phyloP scores from a whole-genome alignment of 805 yeast species.

The Lachancea meyersii region DNA sequence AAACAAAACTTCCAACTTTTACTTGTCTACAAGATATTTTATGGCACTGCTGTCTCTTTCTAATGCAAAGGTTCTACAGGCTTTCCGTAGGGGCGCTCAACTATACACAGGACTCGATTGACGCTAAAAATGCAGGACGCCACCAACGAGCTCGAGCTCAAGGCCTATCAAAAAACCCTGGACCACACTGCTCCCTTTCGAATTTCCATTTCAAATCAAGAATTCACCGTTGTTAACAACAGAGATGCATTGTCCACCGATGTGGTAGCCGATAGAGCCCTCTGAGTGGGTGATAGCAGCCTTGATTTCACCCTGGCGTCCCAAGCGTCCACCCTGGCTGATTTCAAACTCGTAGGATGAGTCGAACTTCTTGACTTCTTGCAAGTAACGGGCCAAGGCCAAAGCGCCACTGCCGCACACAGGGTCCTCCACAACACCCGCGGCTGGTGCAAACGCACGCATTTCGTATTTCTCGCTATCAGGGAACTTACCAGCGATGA shows the following conservation, averaged over 20 bases:
- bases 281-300: conserved; percentile 21
- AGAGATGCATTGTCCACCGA: conserved; percentile 40
- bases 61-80: no score
- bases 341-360: conserved; percentile 21
- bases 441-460: conserved; percentile 40
- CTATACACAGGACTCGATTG: no score
- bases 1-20: no score
- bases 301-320: conserved; percentile 35
- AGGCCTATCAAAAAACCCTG: no score
- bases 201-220: background rate
- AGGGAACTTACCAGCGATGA: conserved; percentile 35
- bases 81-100: no score
- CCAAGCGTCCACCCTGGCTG: conserved; percentile 37
- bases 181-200: no score
- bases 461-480: conserved; percentile 34
- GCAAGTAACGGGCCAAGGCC: conserved; percentile 29
- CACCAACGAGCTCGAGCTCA: no score
- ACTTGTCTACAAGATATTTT: no score
- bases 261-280: conserved; percentile 20
- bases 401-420: conserved; percentile 50
- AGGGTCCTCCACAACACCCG: conserved; percentile 43
- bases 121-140: no score
- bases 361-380: conserved; percentile 19
- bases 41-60: no score
- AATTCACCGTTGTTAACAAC: conserved; percentile 30